These are phyloP conservation scores for Tolypocladium nubicola DNA, from an alignment of 2,329 filamentous ascomycete genomes.

Conservation along the genomic window DNA sequence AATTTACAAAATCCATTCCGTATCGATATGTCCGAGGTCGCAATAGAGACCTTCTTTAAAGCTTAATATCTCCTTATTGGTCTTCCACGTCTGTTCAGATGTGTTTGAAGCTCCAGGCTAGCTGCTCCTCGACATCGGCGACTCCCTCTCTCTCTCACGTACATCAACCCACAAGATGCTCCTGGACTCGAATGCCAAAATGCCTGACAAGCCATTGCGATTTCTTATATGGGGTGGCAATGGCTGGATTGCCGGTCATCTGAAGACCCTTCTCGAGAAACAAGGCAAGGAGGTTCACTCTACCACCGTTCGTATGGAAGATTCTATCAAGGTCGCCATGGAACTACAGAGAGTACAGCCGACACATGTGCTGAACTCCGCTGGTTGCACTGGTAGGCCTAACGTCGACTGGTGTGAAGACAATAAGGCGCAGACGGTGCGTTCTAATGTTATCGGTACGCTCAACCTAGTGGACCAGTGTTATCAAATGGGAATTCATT, in stretches of 20 bases:
- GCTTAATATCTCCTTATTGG: too few relatives aligned
- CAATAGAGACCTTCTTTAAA: too few relatives aligned
- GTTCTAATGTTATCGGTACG: conserved; percentile 56
- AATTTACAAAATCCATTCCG: too few relatives aligned
- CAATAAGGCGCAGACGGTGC: conserved; percentile 55
- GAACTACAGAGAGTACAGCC: conserved; percentile 49
- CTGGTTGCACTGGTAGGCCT: conserved; percentile 54
- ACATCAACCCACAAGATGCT: too few relatives aligned
- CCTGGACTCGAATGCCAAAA: not conserved
- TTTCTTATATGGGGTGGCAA: conserved; percentile 16
- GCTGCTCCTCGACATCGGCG: too few relatives aligned
- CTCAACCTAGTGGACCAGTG: conserved; percentile 34
- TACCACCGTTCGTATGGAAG: conserved; percentile 55
- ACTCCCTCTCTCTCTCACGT: too few relatives aligned
- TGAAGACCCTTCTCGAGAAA: conserved; percentile 45
- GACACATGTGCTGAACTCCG: conserved; percentile 56
- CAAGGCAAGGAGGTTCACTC: conserved; percentile 50
- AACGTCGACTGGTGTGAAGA: conserved; percentile 66
- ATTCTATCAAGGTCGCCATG: conserved; percentile 43
- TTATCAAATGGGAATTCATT: conserved; percentile 43
- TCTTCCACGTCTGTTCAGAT: too few relatives aligned
- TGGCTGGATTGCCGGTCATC: conserved; percentile 53
- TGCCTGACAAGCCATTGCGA: conserved; percentile 9
- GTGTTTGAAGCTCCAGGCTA: too few relatives aligned
- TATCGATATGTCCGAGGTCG: too few relatives aligned